Percentiles rank a stretch among this genome's conserved stretches.
Conservation (phyloP, 495 filamentous ascomycete species). For the Neurospora sp. region DNA sequence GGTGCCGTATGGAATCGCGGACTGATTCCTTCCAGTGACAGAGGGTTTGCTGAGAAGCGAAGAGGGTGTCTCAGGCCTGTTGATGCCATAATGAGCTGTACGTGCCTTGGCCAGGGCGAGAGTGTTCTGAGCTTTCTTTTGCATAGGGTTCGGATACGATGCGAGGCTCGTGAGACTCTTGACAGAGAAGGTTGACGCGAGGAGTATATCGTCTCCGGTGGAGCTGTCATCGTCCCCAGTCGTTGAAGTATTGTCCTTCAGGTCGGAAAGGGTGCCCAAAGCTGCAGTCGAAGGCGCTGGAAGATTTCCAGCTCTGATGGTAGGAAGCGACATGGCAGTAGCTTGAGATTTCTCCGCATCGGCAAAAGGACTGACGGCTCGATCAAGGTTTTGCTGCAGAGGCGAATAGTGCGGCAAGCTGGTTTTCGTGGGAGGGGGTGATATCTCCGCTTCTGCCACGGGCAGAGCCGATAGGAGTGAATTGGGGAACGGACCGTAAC, state of each 20-base stretch:
- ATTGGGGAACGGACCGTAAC: constrained; percentile 6
- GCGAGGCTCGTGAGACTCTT: constrained; percentile 34
- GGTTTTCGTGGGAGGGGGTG: constrained; percentile 10
- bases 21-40: constrained; percentile 3
- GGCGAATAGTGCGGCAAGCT: constrained; percentile 28
- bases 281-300: constrained; percentile 5
- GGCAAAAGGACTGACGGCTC: constrained; percentile 27
- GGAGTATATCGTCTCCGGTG: not conserved
- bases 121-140: constrained; percentile 30
- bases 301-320: constrained; percentile 15
- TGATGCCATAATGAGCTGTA: constrained; percentile 6
- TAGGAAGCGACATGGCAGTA: constrained; percentile 12
- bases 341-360: constrained; percentile 1
- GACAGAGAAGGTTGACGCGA: constrained; percentile 21
- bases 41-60: constrained; percentile 1
- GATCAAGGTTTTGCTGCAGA: constrained; percentile 39
- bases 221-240: constrained; percentile 14
- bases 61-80: constrained; percentile 6
- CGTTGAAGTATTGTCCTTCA: not conserved
- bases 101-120: constrained; percentile 25
- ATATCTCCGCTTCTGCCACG: constrained; percentile 5
- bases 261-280: not conserved
- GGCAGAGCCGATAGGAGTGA: constrained; percentile 17
- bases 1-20: not conserved
- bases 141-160: constrained; percentile 37